Base-by-base conservation (phyloP, 169 alveolate species). In the Plasmodium vinckei region DNA sequence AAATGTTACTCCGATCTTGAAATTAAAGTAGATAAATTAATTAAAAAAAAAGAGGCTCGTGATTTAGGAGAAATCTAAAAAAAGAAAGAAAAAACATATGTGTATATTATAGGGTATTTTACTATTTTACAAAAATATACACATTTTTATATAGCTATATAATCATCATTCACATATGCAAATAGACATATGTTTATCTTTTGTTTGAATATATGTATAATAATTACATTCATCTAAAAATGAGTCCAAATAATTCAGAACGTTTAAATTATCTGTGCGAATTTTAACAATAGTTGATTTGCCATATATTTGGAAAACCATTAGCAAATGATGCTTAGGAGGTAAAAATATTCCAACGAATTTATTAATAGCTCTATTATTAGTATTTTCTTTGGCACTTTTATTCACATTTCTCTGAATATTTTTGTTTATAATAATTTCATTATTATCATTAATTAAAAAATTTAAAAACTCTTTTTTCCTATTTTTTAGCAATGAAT, bases 341-440 rank as follows among this genome's bases (percentile, higher is more conserved):
- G 91, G 91, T 19, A 84, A 47, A 59, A 67, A 84, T 57, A 84
- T 84, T 4, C 73, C 91, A 25, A 68, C 73, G 47, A 67, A 82
- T 67, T 82, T 82, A 13, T 64, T 68, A 54, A 67, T 67, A 44
- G 44, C 25, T 12, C 15, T 46, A 47, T 10, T 1, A 33, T 61
- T 73, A 57, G 17, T 57, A 9, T 51, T 47, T 21, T 56, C 46
- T 44, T 44, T 49, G 49, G 33, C 54, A 21, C 17, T n/a, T 15
- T 73, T 60, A 57, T 54, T 61, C 5, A 3, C 15, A 56, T 21
- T 51, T 23, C 23, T 57, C 44, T 10, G 72, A 72, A 57, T 49
- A 21, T 23, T 56, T 47, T 72, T 56, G 23, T 9, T 7, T 21
- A 15, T 64, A 47, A 63, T 25, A 59, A 27, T 44, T 27, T n/a